These are phyloP conservation scores for Tubosaeta brunneosetosa DNA, from an alignment of 768 basidiomycete species.

Conservation along the genomic window DNA sequence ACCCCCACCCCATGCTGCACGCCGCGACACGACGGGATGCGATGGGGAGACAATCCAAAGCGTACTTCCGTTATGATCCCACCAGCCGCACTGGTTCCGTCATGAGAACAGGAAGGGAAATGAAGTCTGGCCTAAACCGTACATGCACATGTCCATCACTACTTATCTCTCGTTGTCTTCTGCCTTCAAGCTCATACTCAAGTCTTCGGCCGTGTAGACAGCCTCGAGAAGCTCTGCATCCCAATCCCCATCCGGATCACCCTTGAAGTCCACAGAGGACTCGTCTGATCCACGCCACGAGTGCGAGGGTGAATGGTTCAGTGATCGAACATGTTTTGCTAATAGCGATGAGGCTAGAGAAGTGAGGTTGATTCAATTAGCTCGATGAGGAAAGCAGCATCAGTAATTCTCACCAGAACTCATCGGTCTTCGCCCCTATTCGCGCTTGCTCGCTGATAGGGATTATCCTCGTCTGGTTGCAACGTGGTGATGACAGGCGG, in stretches of 20 bases:
- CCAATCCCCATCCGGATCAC: constrained; percentile 36
- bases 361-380: constrained; percentile 2
- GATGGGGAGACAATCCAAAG: too few species aligned
- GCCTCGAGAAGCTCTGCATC: constrained; percentile 44
- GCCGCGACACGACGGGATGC: too few species aligned
- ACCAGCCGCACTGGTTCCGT: too few species aligned
- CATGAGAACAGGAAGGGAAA: too few species aligned
- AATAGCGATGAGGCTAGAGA: constrained; percentile 14
- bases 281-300: constrained; percentile 26
- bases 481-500: constrained; percentile 32
- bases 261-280: constrained; percentile 26
- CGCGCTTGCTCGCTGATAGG: constrained; percentile 14
- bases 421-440: constrained; percentile 27
- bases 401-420: constrained; percentile 22
- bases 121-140: too few species aligned
- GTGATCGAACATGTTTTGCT: constrained; percentile 24
- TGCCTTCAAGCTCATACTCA: constrained; percentile 31
- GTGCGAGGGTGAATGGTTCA: constrained; percentile 20
- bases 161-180: constrained; percentile 26
- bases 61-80: too few species aligned
- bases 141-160: neutral
- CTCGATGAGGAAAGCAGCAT: neutral
- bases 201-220: constrained; percentile 46
- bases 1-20: too few species aligned
- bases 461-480: constrained; percentile 24